These are phyloP conservation scores for Globisporangium takayamanum DNA, from an alignment of 352 stramenopile genomes.

Conservation along the genomic window DNA sequence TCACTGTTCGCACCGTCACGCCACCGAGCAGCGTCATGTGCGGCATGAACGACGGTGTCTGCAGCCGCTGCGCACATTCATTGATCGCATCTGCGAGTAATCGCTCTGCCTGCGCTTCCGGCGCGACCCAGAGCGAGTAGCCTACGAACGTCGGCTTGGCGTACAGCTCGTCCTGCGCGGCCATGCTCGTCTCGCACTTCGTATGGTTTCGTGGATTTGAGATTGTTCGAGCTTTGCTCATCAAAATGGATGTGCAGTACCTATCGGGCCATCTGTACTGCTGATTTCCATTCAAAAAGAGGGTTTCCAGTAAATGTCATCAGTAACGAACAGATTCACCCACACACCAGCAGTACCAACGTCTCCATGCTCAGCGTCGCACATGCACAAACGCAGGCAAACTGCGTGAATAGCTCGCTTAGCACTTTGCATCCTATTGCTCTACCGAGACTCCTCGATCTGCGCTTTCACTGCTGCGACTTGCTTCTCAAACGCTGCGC, in stretches of 20 bases:
- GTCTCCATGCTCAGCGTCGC: no score
- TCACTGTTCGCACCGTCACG: constrained; percentile 21
- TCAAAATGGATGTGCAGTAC: no score
- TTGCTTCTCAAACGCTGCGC: constrained; percentile 51
- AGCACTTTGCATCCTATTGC: no score
- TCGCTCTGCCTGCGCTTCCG: constrained; percentile 11
- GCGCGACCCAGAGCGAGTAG: constrained; percentile 60
- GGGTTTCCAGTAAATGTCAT: no score
- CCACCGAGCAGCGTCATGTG: constrained; percentile 59
- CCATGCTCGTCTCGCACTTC: background rate
- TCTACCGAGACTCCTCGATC: constrained; percentile 42
- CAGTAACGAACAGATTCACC: no score
- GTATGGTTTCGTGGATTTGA: background rate
- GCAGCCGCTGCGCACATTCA: constrained; percentile 27
- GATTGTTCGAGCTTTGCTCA: no score
- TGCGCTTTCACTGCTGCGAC: constrained; percentile 45
- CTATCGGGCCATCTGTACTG: no score
- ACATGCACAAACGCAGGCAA: no score
- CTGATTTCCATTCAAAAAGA: no score
- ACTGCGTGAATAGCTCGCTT: no score
- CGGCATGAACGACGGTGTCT: constrained; percentile 38
- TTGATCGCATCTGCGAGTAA: constrained; percentile 29
- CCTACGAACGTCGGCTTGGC: constrained; percentile 34
- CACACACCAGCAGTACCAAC: no score
- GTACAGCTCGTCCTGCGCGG: constrained; percentile 21